A percentile compares a stretch with the other conserved stretches of the same genome.
These are phyloP conservation scores for Quillaja saponaria DNA, from an alignment of 306 rosid species.

Conservation along the genomic window DNA sequence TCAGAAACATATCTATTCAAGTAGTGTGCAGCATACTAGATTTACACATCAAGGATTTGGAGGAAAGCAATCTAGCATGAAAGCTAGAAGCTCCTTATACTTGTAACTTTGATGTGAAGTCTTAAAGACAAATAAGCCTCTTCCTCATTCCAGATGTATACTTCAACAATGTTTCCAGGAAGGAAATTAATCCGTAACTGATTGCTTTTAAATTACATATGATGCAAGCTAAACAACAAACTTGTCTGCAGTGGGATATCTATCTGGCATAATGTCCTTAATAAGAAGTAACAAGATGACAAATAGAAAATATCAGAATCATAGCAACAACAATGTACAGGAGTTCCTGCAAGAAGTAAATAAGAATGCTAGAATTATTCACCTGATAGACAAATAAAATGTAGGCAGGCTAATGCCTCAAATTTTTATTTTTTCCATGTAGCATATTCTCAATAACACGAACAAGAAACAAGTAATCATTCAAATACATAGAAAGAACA, in stretches of 20 bases:
- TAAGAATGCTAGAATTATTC: slow-evolving; percentile 36
- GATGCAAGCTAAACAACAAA: slow-evolving; percentile 6
- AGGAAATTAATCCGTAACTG: neutral
- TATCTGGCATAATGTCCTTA: slow-evolving; percentile 86
- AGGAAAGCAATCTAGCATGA: slow-evolving; percentile 15
- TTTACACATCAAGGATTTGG: neutral
- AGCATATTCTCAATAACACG: no score
- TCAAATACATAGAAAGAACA: slow-evolving; percentile 48
- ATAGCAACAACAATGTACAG: slow-evolving; percentile 78
- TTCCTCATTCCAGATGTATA: no score
- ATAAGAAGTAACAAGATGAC: slow-evolving; percentile 84
- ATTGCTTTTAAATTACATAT: neutral
- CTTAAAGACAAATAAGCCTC: neutral
- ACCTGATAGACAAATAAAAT: slow-evolving; percentile 5
- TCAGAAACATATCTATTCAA: slow-evolving; percentile 15
- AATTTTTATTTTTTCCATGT: no score
- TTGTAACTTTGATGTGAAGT: neutral
- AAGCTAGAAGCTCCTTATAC: slow-evolving; percentile 1
- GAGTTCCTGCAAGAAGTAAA: slow-evolving; percentile 72
- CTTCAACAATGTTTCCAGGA: no score
- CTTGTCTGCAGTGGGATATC: slow-evolving; percentile 92
- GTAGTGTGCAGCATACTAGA: slow-evolving; percentile 23
- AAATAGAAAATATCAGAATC: slow-evolving; percentile 77
- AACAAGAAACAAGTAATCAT: no score
- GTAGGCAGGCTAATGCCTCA: no score